Evolutionary conservation across 371 early-diverging fungal species (phyloP).

Genomic region (Parasitella parasitica): DNA sequence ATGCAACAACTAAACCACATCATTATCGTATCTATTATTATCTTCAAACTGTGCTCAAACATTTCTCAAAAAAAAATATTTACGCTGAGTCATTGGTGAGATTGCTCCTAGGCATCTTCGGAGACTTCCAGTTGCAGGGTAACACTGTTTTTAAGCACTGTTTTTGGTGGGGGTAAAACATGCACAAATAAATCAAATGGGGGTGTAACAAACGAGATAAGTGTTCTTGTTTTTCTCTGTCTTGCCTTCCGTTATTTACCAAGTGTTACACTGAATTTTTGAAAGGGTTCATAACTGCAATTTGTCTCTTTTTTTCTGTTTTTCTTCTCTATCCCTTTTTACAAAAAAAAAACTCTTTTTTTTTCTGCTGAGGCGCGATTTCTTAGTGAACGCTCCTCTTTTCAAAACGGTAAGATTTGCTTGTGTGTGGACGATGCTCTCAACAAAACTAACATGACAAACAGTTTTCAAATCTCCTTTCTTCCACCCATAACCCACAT

Average conservation of each 20-base stretch:
- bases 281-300: conserved; percentile 6
- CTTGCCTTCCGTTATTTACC: conserved; percentile 1
- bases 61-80: neutral
- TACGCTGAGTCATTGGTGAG: conserved; percentile 5
- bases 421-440: too few species aligned
- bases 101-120: neutral
- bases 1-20: too few species aligned
- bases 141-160: neutral
- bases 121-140: neutral
- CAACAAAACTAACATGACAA: neutral
- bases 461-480: conserved; percentile 81
- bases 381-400: conserved; percentile 19
- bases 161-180: neutral
- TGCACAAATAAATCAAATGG: neutral
- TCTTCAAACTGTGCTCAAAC: neutral
- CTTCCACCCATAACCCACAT: conserved; percentile 87
- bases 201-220: neutral
- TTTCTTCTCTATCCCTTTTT: conserved; percentile 9
- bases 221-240: conserved; percentile 1
- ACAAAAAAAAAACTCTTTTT: conserved; percentile 2
- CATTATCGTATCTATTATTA: neutral
- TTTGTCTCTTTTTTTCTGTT: neutral
- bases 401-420: conserved; percentile 43
- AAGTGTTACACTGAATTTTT: conserved; percentile 12
- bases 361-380: conserved; percentile 26